Percentiles rank a stretch among this genome's conserved stretches.
Evolutionary conservation across 306 rosid species (phyloP).

Genomic region (Elaeagnus macrophylla): DNA sequence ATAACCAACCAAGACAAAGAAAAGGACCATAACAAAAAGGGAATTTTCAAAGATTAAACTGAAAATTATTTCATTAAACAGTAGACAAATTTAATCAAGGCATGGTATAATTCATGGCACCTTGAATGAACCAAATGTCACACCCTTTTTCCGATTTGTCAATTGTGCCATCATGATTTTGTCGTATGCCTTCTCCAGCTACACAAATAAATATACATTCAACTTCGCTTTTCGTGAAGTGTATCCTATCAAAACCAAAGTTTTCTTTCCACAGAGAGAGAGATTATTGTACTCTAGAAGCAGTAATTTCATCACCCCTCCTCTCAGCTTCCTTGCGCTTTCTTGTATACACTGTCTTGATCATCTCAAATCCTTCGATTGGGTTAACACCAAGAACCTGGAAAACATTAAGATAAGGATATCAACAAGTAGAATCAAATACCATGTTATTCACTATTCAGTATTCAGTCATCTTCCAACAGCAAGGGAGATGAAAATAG

Average conservation of each 20-base stretch:
- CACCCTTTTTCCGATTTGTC: slow-evolving; percentile 81
- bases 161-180: slow-evolving; percentile 93
- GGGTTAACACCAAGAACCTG: slow-evolving; percentile 90
- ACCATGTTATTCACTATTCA: background rate
- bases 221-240: background rate
- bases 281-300: slow-evolving; percentile 43
- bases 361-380: slow-evolving; percentile 58
- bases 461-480: background rate
- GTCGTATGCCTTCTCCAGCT: slow-evolving; percentile 95
- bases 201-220: slow-evolving; percentile 3
- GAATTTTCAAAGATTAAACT: background rate
- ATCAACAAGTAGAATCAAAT: slow-evolving; percentile 1
- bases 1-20: slow-evolving; percentile 12
- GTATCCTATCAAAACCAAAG: background rate
- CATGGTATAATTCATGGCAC: slow-evolving; percentile 27
- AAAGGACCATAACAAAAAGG: slow-evolving; percentile 3
- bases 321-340: slow-evolving; percentile 73
- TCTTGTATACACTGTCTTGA: slow-evolving; percentile 57
- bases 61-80: slow-evolving; percentile 6
- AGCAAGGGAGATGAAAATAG: background rate
- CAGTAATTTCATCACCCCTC: slow-evolving; percentile 67
- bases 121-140: slow-evolving; percentile 81
- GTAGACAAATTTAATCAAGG: slow-evolving; percentile 1
- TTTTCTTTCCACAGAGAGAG: background rate
- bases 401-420: slow-evolving; percentile 6